Evolutionary conservation across 164 flowering plant genomes (phyloP).

Genomic region (Annona cherimola): DNA sequence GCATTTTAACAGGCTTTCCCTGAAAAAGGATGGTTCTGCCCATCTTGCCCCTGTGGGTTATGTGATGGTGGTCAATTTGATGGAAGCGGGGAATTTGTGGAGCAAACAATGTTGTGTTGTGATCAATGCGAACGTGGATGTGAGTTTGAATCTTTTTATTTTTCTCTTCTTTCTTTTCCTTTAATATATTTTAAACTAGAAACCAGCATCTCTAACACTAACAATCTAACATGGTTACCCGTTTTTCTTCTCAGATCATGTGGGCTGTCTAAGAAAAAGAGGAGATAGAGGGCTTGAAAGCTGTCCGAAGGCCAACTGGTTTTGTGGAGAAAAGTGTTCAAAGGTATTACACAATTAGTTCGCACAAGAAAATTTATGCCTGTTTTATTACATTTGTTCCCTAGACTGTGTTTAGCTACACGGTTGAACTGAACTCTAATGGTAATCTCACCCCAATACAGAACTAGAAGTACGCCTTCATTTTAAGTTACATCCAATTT

Average conservation of each 20-base stretch:
- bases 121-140: slow-evolving; percentile 73
- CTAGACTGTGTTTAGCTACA: no score
- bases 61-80: slow-evolving; percentile 39
- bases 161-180: neutral
- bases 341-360: slow-evolving; percentile 36
- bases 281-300: slow-evolving; percentile 13
- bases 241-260: slow-evolving; percentile 52
- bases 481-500: no score
- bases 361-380: neutral
- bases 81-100: slow-evolving; percentile 15
- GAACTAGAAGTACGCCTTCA: no score
- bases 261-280: slow-evolving; percentile 39
- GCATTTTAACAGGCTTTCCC: slow-evolving; percentile 49
- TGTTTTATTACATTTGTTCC: neutral
- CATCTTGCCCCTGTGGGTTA: slow-evolving; percentile 65
- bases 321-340: slow-evolving; percentile 61
- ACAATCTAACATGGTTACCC: neutral
- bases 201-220: neutral
- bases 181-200: neutral
- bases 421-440: no score
- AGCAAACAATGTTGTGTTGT: slow-evolving; percentile 34
- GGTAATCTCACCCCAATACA: no score
- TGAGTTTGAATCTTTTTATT: slow-evolving; percentile 26
- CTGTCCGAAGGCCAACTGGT: slow-evolving; percentile 40
- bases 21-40: slow-evolving; percentile 86